Evolutionary conservation across 192 early-diverging fungal species (phyloP).

Genomic region (Coemansia sp.): DNA sequence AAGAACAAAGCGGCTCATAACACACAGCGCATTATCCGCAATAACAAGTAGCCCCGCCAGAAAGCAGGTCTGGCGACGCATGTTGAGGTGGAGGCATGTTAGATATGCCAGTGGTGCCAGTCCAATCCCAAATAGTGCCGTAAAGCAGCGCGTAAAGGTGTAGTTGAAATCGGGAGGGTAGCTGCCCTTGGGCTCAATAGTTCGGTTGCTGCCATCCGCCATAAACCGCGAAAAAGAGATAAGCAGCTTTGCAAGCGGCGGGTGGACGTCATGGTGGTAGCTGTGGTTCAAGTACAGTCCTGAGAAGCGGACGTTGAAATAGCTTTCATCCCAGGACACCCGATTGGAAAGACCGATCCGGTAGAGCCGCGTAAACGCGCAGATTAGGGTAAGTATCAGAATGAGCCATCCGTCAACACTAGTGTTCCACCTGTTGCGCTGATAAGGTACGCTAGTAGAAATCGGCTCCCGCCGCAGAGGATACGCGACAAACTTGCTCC

Average conservation of each 20-base stretch:
- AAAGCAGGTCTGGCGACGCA: slow-evolving; percentile 49
- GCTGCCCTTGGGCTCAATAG: slow-evolving; percentile 60
- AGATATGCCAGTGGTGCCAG: slow-evolving; percentile 66
- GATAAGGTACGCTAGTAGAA: slow-evolving; percentile 14
- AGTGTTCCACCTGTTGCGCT: slow-evolving; percentile 44
- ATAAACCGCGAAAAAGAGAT: slow-evolving; percentile 59
- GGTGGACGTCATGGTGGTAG: slow-evolving; percentile 97
- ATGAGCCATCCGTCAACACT: slow-evolving; percentile 50
- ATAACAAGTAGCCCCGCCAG: slow-evolving; percentile 59
- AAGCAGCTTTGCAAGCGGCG: slow-evolving; percentile 81
- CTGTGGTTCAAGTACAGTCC: slow-evolving; percentile 84
- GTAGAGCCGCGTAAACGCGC: slow-evolving; percentile 33
- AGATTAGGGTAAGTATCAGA: slow-evolving; percentile 23
- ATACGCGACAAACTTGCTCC: slow-evolving; percentile 25
- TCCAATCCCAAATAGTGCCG: slow-evolving; percentile 62
- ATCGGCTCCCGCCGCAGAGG: not conserved
- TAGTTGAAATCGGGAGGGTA: slow-evolving; percentile 66
- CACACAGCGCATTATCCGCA: slow-evolving; percentile 60
- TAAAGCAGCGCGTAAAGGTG: slow-evolving; percentile 63
- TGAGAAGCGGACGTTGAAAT: slow-evolving; percentile 66
- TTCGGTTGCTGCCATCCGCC: slow-evolving; percentile 58
- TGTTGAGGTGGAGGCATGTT: slow-evolving; percentile 60
- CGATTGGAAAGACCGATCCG: slow-evolving; percentile 23
- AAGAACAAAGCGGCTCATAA: slow-evolving; percentile 67
- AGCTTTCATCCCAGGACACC: slow-evolving; percentile 70